Percentiles rank a stretch among this genome's conserved stretches.
phyloP scores from a whole-genome alignment of 371 early-diverging fungal species.

The Funneliformis caledonium region DNA sequence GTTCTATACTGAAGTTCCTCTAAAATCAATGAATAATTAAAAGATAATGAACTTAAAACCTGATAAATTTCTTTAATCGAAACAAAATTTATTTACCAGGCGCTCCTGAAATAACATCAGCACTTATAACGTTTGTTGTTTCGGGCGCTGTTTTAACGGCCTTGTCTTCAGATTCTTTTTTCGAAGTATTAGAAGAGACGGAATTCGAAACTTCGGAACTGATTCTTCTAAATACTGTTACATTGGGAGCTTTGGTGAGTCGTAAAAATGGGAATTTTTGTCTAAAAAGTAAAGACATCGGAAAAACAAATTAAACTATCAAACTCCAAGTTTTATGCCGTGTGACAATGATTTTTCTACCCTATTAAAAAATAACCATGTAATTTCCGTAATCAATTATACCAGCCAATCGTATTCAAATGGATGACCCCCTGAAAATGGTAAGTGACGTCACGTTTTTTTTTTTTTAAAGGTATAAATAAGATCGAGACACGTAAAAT shows the following conservation, averaged over 20 bases:
- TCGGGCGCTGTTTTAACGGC: neutral
- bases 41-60: neutral
- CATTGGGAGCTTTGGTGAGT: neutral
- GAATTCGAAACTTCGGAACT: neutral
- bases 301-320: too few relatives aligned
- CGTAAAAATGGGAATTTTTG: neutral
- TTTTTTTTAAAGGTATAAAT: too few relatives aligned
- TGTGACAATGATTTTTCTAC: too few relatives aligned
- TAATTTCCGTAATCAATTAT: too few relatives aligned
- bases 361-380: too few relatives aligned
- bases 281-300: neutral
- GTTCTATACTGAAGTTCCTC: constrained; percentile 65
- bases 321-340: too few relatives aligned
- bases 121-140: neutral
- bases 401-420: too few relatives aligned
- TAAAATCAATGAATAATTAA: constrained; percentile 34
- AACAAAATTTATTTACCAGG: constrained; percentile 6
- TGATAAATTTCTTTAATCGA: neutral
- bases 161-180: neutral
- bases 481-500: too few relatives aligned
- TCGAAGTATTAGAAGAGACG: neutral
- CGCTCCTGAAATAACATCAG: constrained; percentile 34
- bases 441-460: too few relatives aligned
- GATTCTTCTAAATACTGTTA: neutral
- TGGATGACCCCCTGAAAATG: too few relatives aligned